Evolutionary conservation across 1,139 yeast genomes (phyloP), one percentile per base, ranked within the genome.

Genomic region (Pichia sp.): DNA sequence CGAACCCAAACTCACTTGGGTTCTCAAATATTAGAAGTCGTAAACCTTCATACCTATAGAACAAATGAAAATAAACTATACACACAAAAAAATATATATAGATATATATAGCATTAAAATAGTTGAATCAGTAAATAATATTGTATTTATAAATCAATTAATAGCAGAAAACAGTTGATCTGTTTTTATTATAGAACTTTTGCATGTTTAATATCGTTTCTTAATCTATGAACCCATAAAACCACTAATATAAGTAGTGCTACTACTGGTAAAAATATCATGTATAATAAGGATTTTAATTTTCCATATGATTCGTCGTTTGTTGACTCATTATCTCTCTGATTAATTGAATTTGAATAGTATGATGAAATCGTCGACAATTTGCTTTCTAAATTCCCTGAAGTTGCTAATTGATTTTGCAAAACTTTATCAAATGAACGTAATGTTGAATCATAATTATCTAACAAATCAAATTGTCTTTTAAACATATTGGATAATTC

Each of bases 141-240:
- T n/a, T n/a, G n/a, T n/a, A n/a, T n/a, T n/a, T n/a, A n/a, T n/a
- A n/a, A n/a, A n/a, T n/a, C n/a, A n/a, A n/a, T n/a, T n/a, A n/a
- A n/a, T n/a, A n/a, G n/a, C n/a, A n/a, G n/a, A n/a, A n/a, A n/a
- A n/a, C n/a, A n/a, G n/a, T n/a, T 33, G 20, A 23, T 23, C 23
- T 34, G 8, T 16, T 16, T 26, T 5, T 10, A 20, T 45, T 60
- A 76, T 49, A 76, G 67, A 40, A 76, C 65, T 54, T 77, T 77
- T 8, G 79, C 65, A 57, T 76, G 82, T 54, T 75, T 76, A 43
- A 76, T 74, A 53, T 76, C 80, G 48, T 66, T 73, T 60, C 80
- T 70, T 47, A 76, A 65, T 56, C 74, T 66, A 55, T 69, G 69
- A 24, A 75, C 68, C 48, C 73, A 62, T 8, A 70, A 57, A 3